Conservation (phyloP, 2,329 filamentous ascomycete species). For the Metarhizium rileyi region DNA sequence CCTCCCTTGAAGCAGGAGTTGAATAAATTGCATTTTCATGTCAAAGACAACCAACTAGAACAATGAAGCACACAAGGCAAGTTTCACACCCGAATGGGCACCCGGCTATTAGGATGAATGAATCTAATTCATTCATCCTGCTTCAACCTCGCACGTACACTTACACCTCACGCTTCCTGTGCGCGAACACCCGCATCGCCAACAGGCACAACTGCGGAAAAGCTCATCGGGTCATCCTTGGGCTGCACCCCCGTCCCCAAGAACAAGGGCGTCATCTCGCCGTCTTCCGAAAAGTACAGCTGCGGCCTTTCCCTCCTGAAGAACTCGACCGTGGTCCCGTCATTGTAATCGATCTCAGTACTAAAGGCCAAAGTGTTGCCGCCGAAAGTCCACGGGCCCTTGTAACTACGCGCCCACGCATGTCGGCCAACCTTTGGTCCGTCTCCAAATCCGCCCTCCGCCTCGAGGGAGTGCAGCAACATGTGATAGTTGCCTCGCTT, state of each 20-base stretch:
- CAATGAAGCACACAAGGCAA: no score
- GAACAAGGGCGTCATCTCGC: neutral
- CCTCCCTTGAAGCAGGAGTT: no score
- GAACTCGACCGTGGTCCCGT: conserved; percentile 28
- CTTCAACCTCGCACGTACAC: neutral
- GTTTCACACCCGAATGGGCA: no score
- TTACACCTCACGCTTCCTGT: neutral
- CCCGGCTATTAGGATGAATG: neutral
- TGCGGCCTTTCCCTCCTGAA: conserved; percentile 38
- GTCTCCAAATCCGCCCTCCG: conserved; percentile 16
- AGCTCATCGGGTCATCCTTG: conserved; percentile 16
- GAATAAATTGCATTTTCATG: no score
- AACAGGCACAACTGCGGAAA: conserved; percentile 15
- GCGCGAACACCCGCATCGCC: conserved; percentile 12
- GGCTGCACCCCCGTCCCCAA: conserved; percentile 38
- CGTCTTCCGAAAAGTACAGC: conserved; percentile 4
- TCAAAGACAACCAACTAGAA: no score
- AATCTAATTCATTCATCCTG: neutral
- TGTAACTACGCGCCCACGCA: conserved; percentile 16
- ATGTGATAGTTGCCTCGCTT: conserved; percentile 23
- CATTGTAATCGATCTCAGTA: conserved; percentile 22
- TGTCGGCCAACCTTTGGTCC: conserved; percentile 12
- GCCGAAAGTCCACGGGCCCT: conserved; percentile 21
- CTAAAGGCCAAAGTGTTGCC: conserved; percentile 18
- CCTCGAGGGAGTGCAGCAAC: conserved; percentile 21